Conservation (phyloP, 345 rosid species). For the Rhodamnia rubescens region DNA sequence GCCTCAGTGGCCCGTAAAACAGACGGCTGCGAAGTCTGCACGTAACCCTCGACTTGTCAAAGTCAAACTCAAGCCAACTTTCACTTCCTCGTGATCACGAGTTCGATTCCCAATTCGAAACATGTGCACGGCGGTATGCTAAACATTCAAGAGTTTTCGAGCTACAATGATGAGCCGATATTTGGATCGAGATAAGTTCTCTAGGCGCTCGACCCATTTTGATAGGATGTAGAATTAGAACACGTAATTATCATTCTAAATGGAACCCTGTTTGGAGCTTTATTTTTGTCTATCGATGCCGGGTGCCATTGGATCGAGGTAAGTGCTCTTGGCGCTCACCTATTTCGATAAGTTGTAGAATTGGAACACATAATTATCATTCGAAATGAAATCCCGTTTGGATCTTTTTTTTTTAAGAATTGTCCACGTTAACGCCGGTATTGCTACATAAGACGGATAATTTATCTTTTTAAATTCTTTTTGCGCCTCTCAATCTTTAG, state of each 20-base stretch:
- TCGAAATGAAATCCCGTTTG: not conserved
- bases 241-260: not conserved
- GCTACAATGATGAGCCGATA: not conserved
- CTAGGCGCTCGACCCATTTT: too few relatives aligned
- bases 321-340: too few relatives aligned
- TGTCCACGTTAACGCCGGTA: too few relatives aligned
- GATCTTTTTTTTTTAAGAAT: not conserved
- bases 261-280: not conserved
- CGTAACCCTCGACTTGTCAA: not conserved
- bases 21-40: not conserved
- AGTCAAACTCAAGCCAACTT: not conserved
- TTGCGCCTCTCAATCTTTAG: too few relatives aligned
- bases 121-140: fast-evolving
- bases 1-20: not conserved
- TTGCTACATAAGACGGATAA: too few relatives aligned
- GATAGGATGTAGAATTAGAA: too few relatives aligned
- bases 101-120: not conserved
- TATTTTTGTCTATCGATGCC: not conserved
- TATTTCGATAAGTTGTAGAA: not conserved
- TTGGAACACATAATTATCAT: not conserved
- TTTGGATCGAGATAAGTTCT: too few relatives aligned
- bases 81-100: not conserved
- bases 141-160: not conserved
- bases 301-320: not conserved
- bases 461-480: too few relatives aligned